Base-by-base conservation (phyloP, 2,329 filamentous ascomycete genomes). In the Penicillium digitatum region DNA sequence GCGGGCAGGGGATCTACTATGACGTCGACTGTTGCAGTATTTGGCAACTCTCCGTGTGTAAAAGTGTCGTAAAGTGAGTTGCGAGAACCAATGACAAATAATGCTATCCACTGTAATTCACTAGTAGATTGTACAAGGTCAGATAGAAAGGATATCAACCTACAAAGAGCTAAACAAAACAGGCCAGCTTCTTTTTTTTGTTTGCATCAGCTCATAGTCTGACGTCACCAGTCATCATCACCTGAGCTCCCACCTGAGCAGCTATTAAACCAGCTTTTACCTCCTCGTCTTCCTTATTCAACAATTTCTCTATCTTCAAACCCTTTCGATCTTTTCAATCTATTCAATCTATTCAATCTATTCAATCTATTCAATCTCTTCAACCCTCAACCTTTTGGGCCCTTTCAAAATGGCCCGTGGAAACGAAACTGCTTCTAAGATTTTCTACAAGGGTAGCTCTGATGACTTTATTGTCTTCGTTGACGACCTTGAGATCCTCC, bases 361-460 rank as follows among this genome's bases (percentile, higher is more conserved):
- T 46, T 26, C 24, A 18, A 11, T 37, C 9, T 37, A 8, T 37
- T 20, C 3, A 18, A 10, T 35, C 34, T 11, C 9, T 35, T 18
- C n/a, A 37, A 37, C 5, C 22, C 5, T 18, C 7, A 43, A 24
- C 20, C 31, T 43, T 12, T 14, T 22, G n/a, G n/a, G n/a, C n/a
- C 24, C 20, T 18, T 40, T 49, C 66, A 76, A 54, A 42, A 90
- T 90, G 87, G 76, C 84, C 74, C 87, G 87, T 72, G 88, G 87
- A 78, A 87, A 89, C 78, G 81, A 82, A 62, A 72, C 74, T 58
- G 82, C 87, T 74, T 81, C 80, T 78, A 95, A 94, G 80, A 82
- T 95, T 77, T 87, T 93, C 83, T 91, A 84, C 86, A 89, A 91
- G 82, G 90, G 90, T 77, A 74, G 76, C 59, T 76, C 78, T 49